Conservation (phyloP, 805 yeast species). For the Cyberlindnera americana region DNA sequence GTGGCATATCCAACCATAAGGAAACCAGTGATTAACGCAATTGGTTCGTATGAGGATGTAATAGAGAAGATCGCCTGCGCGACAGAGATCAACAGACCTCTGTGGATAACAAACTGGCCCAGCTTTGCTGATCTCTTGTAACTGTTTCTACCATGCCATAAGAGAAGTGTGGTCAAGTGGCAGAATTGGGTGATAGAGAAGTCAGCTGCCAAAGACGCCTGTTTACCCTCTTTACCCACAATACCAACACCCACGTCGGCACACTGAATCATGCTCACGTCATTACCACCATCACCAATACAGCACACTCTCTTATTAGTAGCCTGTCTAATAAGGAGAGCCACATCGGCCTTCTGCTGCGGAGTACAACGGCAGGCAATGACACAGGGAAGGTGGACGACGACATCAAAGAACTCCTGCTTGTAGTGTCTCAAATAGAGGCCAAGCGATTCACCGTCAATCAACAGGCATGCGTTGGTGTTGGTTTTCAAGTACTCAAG, state of each 20-base stretch:
- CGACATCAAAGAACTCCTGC: slow-evolving; percentile 73
- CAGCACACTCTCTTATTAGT: slow-evolving; percentile 94
- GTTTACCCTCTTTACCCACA: slow-evolving; percentile 97
- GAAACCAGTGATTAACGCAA: slow-evolving; percentile 94
- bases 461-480: slow-evolving; percentile 63
- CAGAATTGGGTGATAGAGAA: slow-evolving; percentile 91
- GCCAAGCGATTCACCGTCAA: slow-evolving; percentile 91
- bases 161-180: slow-evolving; percentile 74
- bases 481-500: slow-evolving; percentile 69
- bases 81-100: slow-evolving; percentile 90
- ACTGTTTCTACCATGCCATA: slow-evolving; percentile 98
- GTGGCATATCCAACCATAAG: slow-evolving; percentile 99
- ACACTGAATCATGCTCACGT: slow-evolving; percentile 97
- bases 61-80: slow-evolving; percentile 94
- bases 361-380: slow-evolving; percentile 98
- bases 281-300: slow-evolving; percentile 99
- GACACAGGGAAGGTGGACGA: slow-evolving; percentile 83
- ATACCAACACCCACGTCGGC: slow-evolving; percentile 99
- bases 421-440: slow-evolving; percentile 59
- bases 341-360: slow-evolving; percentile 97
- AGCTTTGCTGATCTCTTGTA: slow-evolving; percentile 93
- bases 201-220: slow-evolving; percentile 96
- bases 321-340: slow-evolving; percentile 65
- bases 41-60: slow-evolving; percentile 83
- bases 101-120: slow-evolving; percentile 93